A percentile compares a stretch with the other conserved stretches of the same genome.
Evolutionary conservation across 768 basidiomycete genomes (phyloP).

Genomic region (Termitomyces sp.): DNA sequence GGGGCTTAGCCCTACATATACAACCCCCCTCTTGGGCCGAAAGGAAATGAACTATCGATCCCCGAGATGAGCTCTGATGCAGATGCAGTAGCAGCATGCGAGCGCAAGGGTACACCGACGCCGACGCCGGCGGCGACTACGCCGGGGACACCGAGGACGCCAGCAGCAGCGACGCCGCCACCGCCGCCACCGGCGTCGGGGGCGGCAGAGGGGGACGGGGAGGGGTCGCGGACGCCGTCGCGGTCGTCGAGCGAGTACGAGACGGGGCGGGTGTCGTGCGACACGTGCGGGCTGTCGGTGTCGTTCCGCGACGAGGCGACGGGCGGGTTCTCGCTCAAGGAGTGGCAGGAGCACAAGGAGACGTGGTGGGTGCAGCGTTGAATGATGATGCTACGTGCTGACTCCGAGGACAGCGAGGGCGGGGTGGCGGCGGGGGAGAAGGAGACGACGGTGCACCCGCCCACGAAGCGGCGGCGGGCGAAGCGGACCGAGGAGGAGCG

Average conservation of each 20-base stretch:
- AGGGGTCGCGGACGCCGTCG: background rate
- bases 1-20: too few species aligned
- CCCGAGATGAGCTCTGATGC: too few species aligned
- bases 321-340: slow-evolving; percentile 58
- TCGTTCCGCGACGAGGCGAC: slow-evolving; percentile 62
- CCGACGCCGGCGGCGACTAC: too few species aligned
- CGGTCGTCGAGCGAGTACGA: slow-evolving; percentile 46
- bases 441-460: slow-evolving; percentile 22
- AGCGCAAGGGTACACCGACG: too few species aligned
- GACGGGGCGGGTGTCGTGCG: slow-evolving; percentile 60
- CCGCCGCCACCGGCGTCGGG: background rate
- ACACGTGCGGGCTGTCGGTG: slow-evolving; percentile 53
- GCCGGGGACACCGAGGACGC: too few species aligned
- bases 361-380: slow-evolving; percentile 57
- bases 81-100: too few species aligned
- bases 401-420: too few species aligned
- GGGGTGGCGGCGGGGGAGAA: too few species aligned
- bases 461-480: slow-evolving; percentile 61
- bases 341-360: slow-evolving; percentile 63
- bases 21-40: too few species aligned
- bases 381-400: too few species aligned
- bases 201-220: slow-evolving; percentile 7
- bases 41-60: too few species aligned
- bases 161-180: too few species aligned
- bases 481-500: slow-evolving; percentile 76